Evolutionary conservation across 371 early-diverging fungal genomes (phyloP).

Genomic region (Saksenaea oblongispora): DNA sequence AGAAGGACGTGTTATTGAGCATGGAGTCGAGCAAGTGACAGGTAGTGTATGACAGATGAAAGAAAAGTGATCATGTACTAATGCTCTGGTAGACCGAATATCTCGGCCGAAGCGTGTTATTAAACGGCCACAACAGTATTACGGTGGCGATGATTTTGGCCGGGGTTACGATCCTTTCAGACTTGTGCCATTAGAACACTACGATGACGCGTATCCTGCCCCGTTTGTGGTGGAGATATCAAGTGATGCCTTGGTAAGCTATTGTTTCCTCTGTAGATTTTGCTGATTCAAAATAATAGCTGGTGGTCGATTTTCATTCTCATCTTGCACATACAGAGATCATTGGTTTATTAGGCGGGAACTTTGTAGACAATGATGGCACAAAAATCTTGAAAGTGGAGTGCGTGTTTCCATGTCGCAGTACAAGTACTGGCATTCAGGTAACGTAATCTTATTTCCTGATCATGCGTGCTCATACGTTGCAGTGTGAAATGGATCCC

Average conservation of each 20-base stretch:
- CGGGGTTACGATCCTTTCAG: conserved; percentile 69
- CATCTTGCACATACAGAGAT: conserved; percentile 85
- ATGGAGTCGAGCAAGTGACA: conserved; percentile 29
- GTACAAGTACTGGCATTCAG: conserved; percentile 73
- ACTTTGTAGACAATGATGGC: conserved; percentile 35
- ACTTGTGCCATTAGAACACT: conserved; percentile 60
- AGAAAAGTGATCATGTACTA: neutral
- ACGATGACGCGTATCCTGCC: conserved; percentile 48
- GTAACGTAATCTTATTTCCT: conserved; percentile 20
- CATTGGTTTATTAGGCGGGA: conserved; percentile 84
- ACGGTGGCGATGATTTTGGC: conserved; percentile 43
- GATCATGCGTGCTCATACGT: neutral
- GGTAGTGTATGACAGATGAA: neutral
- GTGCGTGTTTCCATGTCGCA: conserved; percentile 65
- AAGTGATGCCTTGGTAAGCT: conserved; percentile 62
- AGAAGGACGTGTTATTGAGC: conserved; percentile 67
- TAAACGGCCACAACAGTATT: conserved; percentile 31
- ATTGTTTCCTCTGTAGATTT: neutral
- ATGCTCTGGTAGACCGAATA: conserved; percentile 16
- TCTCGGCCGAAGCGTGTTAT: conserved; percentile 38
- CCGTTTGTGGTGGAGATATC: conserved; percentile 65
- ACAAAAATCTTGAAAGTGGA: conserved; percentile 50
- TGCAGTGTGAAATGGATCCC: conserved; percentile 63
- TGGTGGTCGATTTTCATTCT: conserved; percentile 87
- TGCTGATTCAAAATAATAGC: conserved; percentile 31